Base-by-base conservation (phyloP, 306 rosid species). In the Geum urbanum region DNA sequence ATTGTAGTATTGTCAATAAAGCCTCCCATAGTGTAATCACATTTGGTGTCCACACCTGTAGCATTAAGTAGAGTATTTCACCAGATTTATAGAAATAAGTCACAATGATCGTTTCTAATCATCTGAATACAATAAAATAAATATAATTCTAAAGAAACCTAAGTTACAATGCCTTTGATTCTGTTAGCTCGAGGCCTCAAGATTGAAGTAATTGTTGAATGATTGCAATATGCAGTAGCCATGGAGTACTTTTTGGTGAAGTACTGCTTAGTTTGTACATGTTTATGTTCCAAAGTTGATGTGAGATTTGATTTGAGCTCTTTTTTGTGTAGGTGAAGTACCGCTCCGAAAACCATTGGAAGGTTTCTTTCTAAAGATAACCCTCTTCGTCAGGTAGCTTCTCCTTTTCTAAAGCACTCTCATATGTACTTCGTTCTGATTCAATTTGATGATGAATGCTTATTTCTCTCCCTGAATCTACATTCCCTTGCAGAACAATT, bases 11-110 rank as follows among this genome's bases (percentile, higher is more conserved):
- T 16, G 98, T 94, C 86, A 90, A 74, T 78, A 84, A 82, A 86
- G 98, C 97, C 85, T 94, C 98, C 92, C 87, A 91, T 20, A 94
- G 77, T 24, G 98, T 88, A 65, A 94, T 81, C 77, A 83, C 95
- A 19, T 94, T 81, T 52, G 98, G 97, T 74, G 97, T 90, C 98
- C 97, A 94, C 47, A 94, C 88, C 98, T 90, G 77, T 77, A 63
- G 73, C 22, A 51, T 66, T n/a, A 59, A 75, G 27, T 59, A 60
- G 40, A 52, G 45, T 40, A 66, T 60, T 60, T 41, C 53, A 53
- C 41, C 66, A 63, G 78, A 63, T 54, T 52, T 72, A 47, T 53
- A 69, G 47, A 72, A 70, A 24, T 8, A 57, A 27, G 32, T 57
- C 64, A 45, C 66, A n/a, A 16, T 61, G 37, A 32, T 32, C 37